A percentile compares a stretch with the other conserved stretches of the same genome.
Evolutionary conservation across 148 eudicot genomes (phyloP).

Genomic region (Hydrangea macrophylla): DNA sequence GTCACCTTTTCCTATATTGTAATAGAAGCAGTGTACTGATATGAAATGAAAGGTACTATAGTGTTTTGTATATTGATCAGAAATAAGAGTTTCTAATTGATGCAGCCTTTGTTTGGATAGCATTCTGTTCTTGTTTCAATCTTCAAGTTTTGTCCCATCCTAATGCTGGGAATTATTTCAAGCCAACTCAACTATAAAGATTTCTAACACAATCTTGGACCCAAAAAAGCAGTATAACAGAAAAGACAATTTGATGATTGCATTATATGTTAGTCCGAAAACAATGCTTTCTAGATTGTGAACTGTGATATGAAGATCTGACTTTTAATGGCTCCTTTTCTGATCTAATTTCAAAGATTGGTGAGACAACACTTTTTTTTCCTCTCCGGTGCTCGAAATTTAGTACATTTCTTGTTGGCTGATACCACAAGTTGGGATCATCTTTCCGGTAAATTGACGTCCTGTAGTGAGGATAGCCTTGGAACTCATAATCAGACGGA

Average conservation of each 20-base stretch:
- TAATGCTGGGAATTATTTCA: neutral
- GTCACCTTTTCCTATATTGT: too few relatives aligned
- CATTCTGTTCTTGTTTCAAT: neutral
- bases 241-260: neutral
- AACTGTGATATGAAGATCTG: slow-evolving; percentile 22
- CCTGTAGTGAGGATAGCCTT: slow-evolving; percentile 54
- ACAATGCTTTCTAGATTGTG: neutral
- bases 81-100: too few relatives aligned
- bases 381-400: slow-evolving; percentile 19
- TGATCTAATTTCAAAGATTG: slow-evolving; percentile 39
- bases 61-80: too few relatives aligned
- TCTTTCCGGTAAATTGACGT: slow-evolving; percentile 24
- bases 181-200: neutral
- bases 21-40: too few relatives aligned
- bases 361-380: slow-evolving; percentile 35
- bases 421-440: slow-evolving; percentile 23
- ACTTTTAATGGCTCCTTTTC: slow-evolving; percentile 21
- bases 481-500: slow-evolving; percentile 31
- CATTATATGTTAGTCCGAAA: neutral
- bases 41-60: too few relatives aligned
- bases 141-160: neutral
- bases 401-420: slow-evolving; percentile 14
- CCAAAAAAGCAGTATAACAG: neutral
- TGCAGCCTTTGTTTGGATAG: too few relatives aligned
- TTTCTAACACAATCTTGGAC: neutral